These are phyloP conservation scores for Monosporascus sp. DNA, from an alignment of 2,329 filamentous ascomycete species.

Conservation along the genomic window DNA sequence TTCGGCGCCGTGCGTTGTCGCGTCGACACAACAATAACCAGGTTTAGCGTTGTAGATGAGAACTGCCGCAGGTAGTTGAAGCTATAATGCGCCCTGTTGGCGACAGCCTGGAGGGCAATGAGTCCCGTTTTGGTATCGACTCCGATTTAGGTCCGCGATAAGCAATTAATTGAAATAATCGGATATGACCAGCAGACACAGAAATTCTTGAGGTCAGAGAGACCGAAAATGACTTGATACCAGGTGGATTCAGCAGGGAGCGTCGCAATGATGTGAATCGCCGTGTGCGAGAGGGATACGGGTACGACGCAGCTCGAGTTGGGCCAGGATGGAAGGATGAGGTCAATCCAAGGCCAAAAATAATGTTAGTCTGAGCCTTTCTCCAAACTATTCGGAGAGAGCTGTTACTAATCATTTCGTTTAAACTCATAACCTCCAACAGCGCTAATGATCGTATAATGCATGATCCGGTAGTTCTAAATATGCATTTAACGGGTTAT, in stretches of 20 bases:
- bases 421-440: too few relatives aligned
- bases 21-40: not conserved
- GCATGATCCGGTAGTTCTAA: too few relatives aligned
- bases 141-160: not conserved
- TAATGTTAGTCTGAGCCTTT: too few relatives aligned
- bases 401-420: too few relatives aligned
- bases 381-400: too few relatives aligned
- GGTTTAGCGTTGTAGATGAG: not conserved
- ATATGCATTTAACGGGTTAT: too few relatives aligned
- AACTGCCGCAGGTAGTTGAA: not conserved
- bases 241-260: not conserved
- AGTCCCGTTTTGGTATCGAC: not conserved
- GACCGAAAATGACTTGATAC: not conserved
- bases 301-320: too few relatives aligned
- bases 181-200: not conserved
- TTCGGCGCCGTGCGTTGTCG: constrained; percentile 13
- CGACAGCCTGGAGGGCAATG: not conserved
- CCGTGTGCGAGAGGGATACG: too few relatives aligned
- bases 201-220: not conserved
- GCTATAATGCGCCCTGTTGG: not conserved
- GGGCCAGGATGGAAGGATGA: too few relatives aligned
- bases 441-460: too few relatives aligned
- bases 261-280: not conserved
- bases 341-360: too few relatives aligned
- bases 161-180: not conserved